Evolutionary conservation across 2,329 filamentous ascomycete species (phyloP), one percentile per base, ranked within the genome.

Genomic region (Diaporthe batatas): DNA sequence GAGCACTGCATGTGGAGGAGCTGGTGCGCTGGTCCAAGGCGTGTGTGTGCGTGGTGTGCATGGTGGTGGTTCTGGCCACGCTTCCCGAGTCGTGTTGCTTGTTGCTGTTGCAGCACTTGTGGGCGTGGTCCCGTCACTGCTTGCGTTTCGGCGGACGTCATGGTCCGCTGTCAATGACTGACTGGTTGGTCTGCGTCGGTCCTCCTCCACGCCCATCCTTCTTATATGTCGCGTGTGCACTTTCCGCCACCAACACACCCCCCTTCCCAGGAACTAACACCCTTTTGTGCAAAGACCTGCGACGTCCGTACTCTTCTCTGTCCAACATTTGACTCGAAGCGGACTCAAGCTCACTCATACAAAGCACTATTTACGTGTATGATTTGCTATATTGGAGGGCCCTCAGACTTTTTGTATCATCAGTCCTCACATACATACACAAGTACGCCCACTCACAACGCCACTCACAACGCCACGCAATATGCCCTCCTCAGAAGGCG

Each of bases 81-180:
- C 44, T n/a, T 51, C 47, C 47, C 62, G 62, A 67, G 47, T 67
- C 62, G 62, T 67, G 62, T 36, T 67, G 62, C 62, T 51, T 8
- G 57, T 39, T 67, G 62, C 62, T 47, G 62, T 67, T 67, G 62
- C 62, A 67, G 62, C 44, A 47, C 62, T 65, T 65, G 62, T 65
- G 62, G 62, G 62, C 62, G 62, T 36, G 36, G 62, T 23, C 62
- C 8, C 44, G 42, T 21, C 29, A 51, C 29, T 36, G 25, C 44
- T 51, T 51, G 62, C 44, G 44, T 51, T 65, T 65, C 62, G 62
- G 12, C 44, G 62, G 44, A 51, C 62, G 62, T 65, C 62, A 65
- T 65, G 51, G 21, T 25, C 62, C 62, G 42, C 29, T 10, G 44
- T 67, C 62, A 67, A 67, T 67, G 62, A 67, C 62, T 67, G 53